Base-by-base conservation (phyloP, 371 early-diverging fungal genomes). In the Syncephalis plumigaleata region DNA sequence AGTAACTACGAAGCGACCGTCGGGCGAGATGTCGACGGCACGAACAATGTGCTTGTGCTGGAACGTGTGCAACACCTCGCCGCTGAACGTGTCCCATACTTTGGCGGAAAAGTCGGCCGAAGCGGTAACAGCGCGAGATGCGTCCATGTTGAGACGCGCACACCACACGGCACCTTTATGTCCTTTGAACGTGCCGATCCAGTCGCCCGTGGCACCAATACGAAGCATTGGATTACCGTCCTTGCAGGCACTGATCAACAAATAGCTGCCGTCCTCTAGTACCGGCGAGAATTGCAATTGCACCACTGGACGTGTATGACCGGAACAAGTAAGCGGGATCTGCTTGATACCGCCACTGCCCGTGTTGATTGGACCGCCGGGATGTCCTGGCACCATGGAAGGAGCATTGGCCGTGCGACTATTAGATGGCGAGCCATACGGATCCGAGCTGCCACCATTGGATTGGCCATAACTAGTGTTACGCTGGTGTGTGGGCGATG, bases 141-240 rank as follows among this genome's bases (percentile, higher is more conserved):
- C 77, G 54, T 81, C 79, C 17, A 67, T 63, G 11, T 74, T 75
- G 40, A 89, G 64, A 43, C 78, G 71, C n/a, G 90, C 84, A 53
- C 78, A 77, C 90, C 90, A 86, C 0, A 89, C 87, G 3, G 87
- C 87, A 31, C 87, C 87, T 61, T 89, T 86, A 58, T 89, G 90
- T 15, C 87, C 87, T 51, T 73, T 53, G 51, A 87, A 86, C 8
- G 83, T 84, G 3, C 90, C 90, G 47, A 87, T 79, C 87, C 87
- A 89, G 58, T 89, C 87, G 37, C 90, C 90, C 1, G 90, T 89
- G 25, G 70, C 65, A 15, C 90, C 90, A 50, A 83, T 78, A 49
- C 87, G 69, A 45, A 89, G 60, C 68, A 86, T 86, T 1, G 90
- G 87, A 52, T 81, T 81, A 24, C 82, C 78, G 61, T 89, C 90